Percentiles rank a stretch among this genome's conserved stretches.
phyloP scores from a whole-genome alignment of 495 filamentous ascomycete genomes.

The Xylaria venustula region DNA sequence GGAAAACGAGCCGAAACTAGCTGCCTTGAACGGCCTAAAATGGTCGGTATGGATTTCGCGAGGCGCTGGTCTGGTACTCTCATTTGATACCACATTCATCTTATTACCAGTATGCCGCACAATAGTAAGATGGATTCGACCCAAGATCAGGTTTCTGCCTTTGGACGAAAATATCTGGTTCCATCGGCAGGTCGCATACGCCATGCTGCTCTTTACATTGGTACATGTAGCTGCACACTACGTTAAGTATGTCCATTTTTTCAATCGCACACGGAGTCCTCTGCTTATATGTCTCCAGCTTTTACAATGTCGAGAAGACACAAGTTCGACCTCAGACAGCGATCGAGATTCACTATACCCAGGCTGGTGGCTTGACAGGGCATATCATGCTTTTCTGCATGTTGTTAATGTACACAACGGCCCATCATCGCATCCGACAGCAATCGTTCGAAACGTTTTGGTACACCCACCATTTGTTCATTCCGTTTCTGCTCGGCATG shows the following conservation, averaged over 20 bases:
- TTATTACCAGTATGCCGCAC: constrained; percentile 93
- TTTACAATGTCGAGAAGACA: constrained; percentile 89
- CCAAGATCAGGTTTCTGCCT: constrained; percentile 83
- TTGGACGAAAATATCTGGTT: constrained; percentile 97
- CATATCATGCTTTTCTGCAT: constrained; percentile 99
- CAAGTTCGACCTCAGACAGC: constrained; percentile 80
- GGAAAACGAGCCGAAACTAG: constrained; percentile 60
- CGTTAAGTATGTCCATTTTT: constrained; percentile 89
- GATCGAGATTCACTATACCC: constrained; percentile 88
- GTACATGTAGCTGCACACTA: constrained; percentile 82
- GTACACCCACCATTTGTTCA: constrained; percentile 98
- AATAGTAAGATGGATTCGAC: constrained; percentile 75
- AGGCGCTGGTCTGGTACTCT: constrained; percentile 81
- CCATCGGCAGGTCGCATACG: constrained; percentile 91
- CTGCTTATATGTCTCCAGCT: constrained; percentile 55
- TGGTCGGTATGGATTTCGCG: constrained; percentile 96
- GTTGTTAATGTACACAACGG: constrained; percentile 97
- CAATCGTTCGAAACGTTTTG: constrained; percentile 98
- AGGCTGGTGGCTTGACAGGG: constrained; percentile 89
- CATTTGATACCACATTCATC: constrained; percentile 83
- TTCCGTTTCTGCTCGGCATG: constrained; percentile 88
- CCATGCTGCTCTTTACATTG: constrained; percentile 76
- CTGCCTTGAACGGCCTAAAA: constrained; percentile 72
- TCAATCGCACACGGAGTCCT: background rate
- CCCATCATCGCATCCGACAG: constrained; percentile 89